phyloP scores from a whole-genome alignment of 2,329 filamentous ascomycete species.

The Colletotrichum sp. region DNA sequence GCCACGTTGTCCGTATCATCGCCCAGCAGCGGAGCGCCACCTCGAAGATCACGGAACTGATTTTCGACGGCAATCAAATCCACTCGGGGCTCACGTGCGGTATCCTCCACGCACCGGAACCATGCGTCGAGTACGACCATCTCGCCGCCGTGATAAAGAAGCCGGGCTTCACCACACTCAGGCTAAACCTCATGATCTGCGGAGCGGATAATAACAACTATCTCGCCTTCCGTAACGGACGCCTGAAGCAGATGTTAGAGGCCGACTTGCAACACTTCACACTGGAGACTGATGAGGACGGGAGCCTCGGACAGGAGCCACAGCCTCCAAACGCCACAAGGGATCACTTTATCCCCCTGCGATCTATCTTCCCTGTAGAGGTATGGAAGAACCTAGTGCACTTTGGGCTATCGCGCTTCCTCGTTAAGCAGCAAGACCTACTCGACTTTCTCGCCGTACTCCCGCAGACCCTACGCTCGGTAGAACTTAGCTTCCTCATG shows the following conservation, averaged over 20 bases:
- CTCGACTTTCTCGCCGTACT: slow-evolving; percentile 32
- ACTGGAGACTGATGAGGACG: slow-evolving; percentile 22
- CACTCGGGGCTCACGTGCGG: slow-evolving; percentile 34
- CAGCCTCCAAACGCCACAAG: neutral
- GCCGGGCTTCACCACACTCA: slow-evolving; percentile 30
- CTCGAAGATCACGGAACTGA: slow-evolving; percentile 35
- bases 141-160: slow-evolving; percentile 25
- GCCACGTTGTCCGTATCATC: slow-evolving; percentile 29
- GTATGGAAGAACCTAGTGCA: slow-evolving; percentile 32
- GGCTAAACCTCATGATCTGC: slow-evolving; percentile 27
- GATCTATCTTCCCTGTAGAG: slow-evolving; percentile 33
- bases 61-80: slow-evolving; percentile 34
- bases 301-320: neutral
- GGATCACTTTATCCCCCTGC: slow-evolving; percentile 24
- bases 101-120: slow-evolving; percentile 28
- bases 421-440: slow-evolving; percentile 29
- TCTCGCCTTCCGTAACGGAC: slow-evolving; percentile 16
- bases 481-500: slow-evolving; percentile 36
- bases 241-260: slow-evolving; percentile 23
- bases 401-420: slow-evolving; percentile 33
- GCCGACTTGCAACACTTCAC: slow-evolving; percentile 26
- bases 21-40: slow-evolving; percentile 6
- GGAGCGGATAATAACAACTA: slow-evolving; percentile 5
- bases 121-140: slow-evolving; percentile 29
- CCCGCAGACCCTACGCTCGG: slow-evolving; percentile 29